Evolutionary conservation across 2,329 filamentous ascomycete genomes (phyloP).

Genomic region (Aspergillus ochraceoroseus): DNA sequence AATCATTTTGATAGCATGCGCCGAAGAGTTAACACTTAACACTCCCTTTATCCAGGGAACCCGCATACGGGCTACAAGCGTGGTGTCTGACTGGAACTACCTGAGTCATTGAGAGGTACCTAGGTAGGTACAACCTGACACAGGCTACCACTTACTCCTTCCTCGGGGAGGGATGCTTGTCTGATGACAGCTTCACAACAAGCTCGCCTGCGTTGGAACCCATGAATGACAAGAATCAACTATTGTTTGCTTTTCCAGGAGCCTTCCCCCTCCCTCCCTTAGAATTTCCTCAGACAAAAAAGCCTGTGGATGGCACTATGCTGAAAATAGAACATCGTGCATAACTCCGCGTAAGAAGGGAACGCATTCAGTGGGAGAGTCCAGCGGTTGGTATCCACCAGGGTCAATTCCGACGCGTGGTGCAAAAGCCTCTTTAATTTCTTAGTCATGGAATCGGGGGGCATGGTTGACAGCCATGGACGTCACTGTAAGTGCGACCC

Average conservation of each 20-base stretch:
- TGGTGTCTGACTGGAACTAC: background rate
- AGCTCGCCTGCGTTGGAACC: background rate
- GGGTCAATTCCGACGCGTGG: too few species aligned
- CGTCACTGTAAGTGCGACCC: too few species aligned
- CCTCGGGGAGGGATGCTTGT: background rate
- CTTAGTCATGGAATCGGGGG: too few species aligned
- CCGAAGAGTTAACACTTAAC: background rate
- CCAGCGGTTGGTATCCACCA: too few species aligned
- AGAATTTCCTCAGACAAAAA: background rate
- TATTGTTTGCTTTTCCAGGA: background rate
- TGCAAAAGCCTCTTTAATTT: too few species aligned
- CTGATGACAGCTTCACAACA: background rate
- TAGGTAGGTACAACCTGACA: too few species aligned
- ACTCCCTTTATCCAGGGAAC: background rate
- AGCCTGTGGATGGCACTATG: slow-evolving; percentile 2
- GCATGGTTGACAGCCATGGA: too few species aligned
- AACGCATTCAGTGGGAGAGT: too few species aligned
- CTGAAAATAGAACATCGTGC: slow-evolving; percentile 9
- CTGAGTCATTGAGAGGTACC: too few species aligned
- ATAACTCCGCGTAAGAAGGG: slow-evolving; percentile 3
- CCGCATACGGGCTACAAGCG: too few species aligned
- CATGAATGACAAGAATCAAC: background rate
- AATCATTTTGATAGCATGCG: background rate
- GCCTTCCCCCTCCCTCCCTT: background rate
- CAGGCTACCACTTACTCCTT: too few species aligned